These are phyloP conservation scores for Tulasnella calospora DNA, from an alignment of 768 basidiomycete species.

Conservation along the genomic window DNA sequence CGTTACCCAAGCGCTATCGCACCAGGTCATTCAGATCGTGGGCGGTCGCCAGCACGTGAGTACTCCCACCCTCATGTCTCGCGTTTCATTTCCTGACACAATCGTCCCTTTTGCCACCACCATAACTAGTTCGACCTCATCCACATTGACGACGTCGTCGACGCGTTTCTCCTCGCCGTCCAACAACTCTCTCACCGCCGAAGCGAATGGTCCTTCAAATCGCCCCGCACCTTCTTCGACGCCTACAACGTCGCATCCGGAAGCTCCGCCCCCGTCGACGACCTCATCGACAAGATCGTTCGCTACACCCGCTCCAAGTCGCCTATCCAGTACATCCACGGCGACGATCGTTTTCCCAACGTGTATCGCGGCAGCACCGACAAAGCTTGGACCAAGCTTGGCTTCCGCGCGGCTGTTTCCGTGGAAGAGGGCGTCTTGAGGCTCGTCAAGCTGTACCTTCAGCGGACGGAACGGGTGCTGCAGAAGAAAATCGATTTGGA, in stretches of 20 bases:
- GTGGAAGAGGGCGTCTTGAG: conserved; percentile 32
- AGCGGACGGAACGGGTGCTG: neutral
- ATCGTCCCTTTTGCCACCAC: neutral
- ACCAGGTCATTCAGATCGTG: conserved; percentile 34
- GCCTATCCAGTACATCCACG: conserved; percentile 32
- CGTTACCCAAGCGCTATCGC: conserved; percentile 32
- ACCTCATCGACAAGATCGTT: conserved; percentile 33
- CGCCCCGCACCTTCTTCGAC: conserved; percentile 22
- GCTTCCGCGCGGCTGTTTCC: conserved; percentile 31
- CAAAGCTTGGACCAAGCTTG: conserved; percentile 30
- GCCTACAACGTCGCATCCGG: conserved; percentile 34
- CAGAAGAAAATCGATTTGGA: neutral
- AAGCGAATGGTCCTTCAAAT: neutral
- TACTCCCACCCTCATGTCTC: neutral
- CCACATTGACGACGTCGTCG: conserved; percentile 34
- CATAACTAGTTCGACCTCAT: conserved; percentile 32
- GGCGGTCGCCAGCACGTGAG: conserved; percentile 29
- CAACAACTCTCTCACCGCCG: conserved; percentile 16
- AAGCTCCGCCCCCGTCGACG: conserved; percentile 28
- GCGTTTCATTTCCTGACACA: neutral
- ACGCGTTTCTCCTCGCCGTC: conserved; percentile 32
- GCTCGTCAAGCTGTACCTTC: conserved; percentile 28
- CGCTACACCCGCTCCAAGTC: conserved; percentile 32
- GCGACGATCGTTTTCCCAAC: conserved; percentile 21
- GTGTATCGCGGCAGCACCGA: conserved; percentile 1